Evolutionary conservation across 306 rosid genomes (phyloP), one percentile per base, ranked within the genome.

Genomic region (Rubus parviflorus): DNA sequence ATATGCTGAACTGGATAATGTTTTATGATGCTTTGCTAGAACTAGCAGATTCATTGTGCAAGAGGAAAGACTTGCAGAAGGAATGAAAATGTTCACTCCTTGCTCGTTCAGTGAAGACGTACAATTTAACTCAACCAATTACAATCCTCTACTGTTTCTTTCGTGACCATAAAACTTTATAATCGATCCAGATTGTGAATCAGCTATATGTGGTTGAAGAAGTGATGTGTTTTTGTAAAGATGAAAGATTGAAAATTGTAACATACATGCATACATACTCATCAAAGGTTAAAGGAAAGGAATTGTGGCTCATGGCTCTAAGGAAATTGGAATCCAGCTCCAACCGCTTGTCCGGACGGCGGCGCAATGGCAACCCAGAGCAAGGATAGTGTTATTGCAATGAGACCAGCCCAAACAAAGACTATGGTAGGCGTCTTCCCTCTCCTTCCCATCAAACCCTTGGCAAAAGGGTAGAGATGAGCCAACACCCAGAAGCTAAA

Each of bases 401-500:
- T 87, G 25, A 87, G 84, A 58, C 90, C 90, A 4, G 88, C 79
- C 90, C 90, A 85, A 8, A 87, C 90, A 16, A 84, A 84, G 42
- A 87, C 88, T 46, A 87, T 82, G 13, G 90, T 87, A 8, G 90
- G 90, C 1, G 90, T 87, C 73, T 80, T 84, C 19, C 88, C 82
- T 77, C 88, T 77, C 70, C 90, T 76, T 8, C 90, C 90, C 90
- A 87, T 87, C 79, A 87, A 73, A 53, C 90, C 88, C 56, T 85
- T 87, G 2, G 88, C 88, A 75, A 87, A 87, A 8, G 90, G 90
- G 49, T 87, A 87, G 74, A 87, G 69, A 75, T 87, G 90, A 7
- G 88, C 88, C 87, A 87, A 64, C 19, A 87, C 90, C 90, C 88
- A 87, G 66, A 85, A 87, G 78, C 87, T 82, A 42, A 87, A 87